Evolutionary conservation across 257 asterid genomes (phyloP).

Genomic region (Nicotiana tabacum): DNA sequence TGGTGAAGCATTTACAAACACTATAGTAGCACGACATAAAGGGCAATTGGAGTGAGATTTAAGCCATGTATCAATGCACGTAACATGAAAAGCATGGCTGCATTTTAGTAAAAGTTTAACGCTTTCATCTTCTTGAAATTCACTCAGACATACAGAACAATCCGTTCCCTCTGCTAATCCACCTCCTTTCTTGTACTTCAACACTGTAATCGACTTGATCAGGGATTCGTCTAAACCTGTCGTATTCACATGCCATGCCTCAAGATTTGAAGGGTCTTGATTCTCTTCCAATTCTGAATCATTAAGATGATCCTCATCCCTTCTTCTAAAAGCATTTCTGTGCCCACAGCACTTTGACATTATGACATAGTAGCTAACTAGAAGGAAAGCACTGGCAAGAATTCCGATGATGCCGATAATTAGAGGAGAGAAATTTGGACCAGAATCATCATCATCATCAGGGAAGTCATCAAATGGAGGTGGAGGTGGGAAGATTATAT

Average conservation of each 20-base stretch:
- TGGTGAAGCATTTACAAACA: slow-evolving; percentile 5
- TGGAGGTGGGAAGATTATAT: slow-evolving; percentile 38
- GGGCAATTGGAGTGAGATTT: slow-evolving; percentile 57
- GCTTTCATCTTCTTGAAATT: slow-evolving; percentile 48
- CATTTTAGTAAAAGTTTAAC: slow-evolving; percentile 45
- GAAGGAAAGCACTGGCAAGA: slow-evolving; percentile 40
- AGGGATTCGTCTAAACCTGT: slow-evolving; percentile 41
- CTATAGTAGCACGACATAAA: slow-evolving; percentile 38
- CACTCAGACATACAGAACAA: slow-evolving; percentile 51
- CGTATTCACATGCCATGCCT: slow-evolving; percentile 20
- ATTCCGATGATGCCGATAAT: slow-evolving; percentile 40
- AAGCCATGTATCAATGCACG: slow-evolving; percentile 59
- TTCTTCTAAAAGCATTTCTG: slow-evolving; percentile 18
- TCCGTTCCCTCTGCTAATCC: slow-evolving; percentile 28
- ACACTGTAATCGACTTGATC: slow-evolving; percentile 32
- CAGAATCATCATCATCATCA: slow-evolving; percentile 18
- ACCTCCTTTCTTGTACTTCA: slow-evolving; percentile 32
- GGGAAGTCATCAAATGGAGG: slow-evolving; percentile 33
- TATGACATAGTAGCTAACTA: slow-evolving; percentile 44
- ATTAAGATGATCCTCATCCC: slow-evolving; percentile 7
- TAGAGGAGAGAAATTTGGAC: slow-evolving; percentile 36
- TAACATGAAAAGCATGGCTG: slow-evolving; percentile 52
- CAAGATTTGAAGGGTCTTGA: slow-evolving; percentile 23
- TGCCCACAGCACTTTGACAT: slow-evolving; percentile 36
- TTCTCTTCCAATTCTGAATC: slow-evolving; percentile 16